Conservation (phyloP, 2,329 filamentous ascomycete species). For the Pestalotiopsis sp. region DNA sequence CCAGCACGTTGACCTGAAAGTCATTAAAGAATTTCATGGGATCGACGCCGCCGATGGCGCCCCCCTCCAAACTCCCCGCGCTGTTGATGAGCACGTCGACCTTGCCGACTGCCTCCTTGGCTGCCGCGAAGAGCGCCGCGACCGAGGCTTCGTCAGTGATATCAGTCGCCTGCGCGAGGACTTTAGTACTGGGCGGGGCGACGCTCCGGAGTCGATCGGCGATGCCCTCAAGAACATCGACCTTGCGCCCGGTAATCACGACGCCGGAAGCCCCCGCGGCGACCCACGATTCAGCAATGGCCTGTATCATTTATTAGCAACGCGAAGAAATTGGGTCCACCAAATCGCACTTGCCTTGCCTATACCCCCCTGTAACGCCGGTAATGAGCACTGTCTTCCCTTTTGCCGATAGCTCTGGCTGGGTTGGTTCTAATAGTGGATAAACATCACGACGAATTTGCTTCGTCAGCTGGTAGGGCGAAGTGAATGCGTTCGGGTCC, state of each 20-base stretch:
- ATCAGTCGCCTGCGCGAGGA: conserved; percentile 19
- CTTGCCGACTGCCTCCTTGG: background rate
- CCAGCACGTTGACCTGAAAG: conserved; percentile 23
- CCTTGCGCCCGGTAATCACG: conserved; percentile 23
- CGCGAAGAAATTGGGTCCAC: conserved; percentile 8
- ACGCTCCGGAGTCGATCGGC: conserved; percentile 17
- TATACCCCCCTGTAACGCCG: conserved; percentile 23
- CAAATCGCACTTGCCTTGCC: conserved; percentile 20
- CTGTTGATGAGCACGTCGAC: background rate
- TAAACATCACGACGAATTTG: conserved; percentile 21
- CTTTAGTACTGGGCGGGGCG: conserved; percentile 18
- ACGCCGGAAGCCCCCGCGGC: conserved; percentile 21
- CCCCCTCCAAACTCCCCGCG: conserved; percentile 17
- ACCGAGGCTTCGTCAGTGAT: conserved; percentile 21
- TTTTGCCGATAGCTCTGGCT: conserved; percentile 22
- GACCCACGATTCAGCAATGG: conserved; percentile 24
- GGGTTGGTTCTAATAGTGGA: conserved; percentile 20
- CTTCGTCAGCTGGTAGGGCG: conserved; percentile 23
- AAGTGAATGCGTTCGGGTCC: conserved; percentile 23
- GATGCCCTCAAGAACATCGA: conserved; percentile 20
- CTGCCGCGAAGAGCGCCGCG: conserved; percentile 18
- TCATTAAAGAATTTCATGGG: conserved; percentile 16
- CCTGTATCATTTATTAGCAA: conserved; percentile 18
- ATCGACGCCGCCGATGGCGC: conserved; percentile 16
- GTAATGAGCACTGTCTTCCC: conserved; percentile 25